Conservation (phyloP, 2,329 filamentous ascomycete genomes). For the Drechslera avenae region DNA sequence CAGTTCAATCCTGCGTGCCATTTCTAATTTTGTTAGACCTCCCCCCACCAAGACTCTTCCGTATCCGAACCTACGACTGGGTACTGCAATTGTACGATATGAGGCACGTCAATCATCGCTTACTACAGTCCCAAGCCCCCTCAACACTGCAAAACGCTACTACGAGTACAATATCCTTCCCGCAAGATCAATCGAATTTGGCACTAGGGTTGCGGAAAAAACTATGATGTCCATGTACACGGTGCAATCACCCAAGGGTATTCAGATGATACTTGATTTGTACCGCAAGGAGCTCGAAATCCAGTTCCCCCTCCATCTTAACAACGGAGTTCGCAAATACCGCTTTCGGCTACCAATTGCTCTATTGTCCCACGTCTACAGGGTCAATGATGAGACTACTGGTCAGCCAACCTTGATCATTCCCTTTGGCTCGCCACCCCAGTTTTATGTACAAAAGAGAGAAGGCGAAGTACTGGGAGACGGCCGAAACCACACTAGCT, state of each 20-base stretch:
- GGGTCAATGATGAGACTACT: conserved; percentile 13
- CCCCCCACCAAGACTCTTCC: conserved; percentile 15
- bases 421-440: conserved; percentile 48
- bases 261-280: conserved; percentile 52
- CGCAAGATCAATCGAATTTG: conserved; percentile 63
- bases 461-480: conserved; percentile 17
- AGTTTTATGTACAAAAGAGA: conserved; percentile 49
- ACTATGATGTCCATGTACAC: conserved; percentile 66
- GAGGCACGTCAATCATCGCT: conserved; percentile 5
- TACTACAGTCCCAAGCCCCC: conserved; percentile 27
- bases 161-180: conserved; percentile 32
- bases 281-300: conserved; percentile 52
- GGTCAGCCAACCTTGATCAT: conserved; percentile 34
- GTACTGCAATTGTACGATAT: conserved; percentile 3
- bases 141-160: conserved; percentile 29
- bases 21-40: conserved; percentile 19
- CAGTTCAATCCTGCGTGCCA: background rate
- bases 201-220: conserved; percentile 60
- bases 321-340: conserved; percentile 33
- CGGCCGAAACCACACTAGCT: conserved; percentile 14
- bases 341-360: conserved; percentile 54
- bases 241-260: conserved; percentile 30
- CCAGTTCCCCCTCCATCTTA: conserved; percentile 48
- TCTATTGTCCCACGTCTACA: conserved; percentile 51
- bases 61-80: conserved; percentile 11